A percentile compares a stretch with the other conserved stretches of the same genome.
These are phyloP conservation scores for Carex myosuroides DNA, from an alignment of 176 grass and related monocot genomes.

Conservation along the genomic window DNA sequence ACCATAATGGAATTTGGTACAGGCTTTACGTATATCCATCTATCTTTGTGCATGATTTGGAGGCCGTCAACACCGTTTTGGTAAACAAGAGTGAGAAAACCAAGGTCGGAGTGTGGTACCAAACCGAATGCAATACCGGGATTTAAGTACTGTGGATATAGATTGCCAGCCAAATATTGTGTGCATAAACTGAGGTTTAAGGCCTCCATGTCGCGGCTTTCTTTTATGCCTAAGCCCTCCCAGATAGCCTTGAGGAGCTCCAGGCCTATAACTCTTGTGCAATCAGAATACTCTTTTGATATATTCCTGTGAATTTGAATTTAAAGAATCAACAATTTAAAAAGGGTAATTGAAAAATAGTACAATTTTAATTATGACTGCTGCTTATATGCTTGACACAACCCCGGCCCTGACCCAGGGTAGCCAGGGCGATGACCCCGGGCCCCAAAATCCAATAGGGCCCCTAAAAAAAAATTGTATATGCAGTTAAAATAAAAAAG, in stretches of 20 bases:
- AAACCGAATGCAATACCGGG: constrained; percentile 22
- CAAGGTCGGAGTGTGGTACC: constrained; percentile 53
- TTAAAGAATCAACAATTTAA: not conserved
- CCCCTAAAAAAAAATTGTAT: too few relatives aligned
- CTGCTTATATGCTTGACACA: too few relatives aligned
- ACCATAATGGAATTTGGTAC: constrained; percentile 55
- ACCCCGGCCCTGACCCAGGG: too few relatives aligned
- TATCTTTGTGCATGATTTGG: constrained; percentile 37
- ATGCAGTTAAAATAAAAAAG: too few relatives aligned
- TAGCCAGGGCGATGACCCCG: too few relatives aligned
- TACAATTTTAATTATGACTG: too few relatives aligned
- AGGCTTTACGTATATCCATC: constrained; percentile 52
- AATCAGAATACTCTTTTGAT: constrained; percentile 33
- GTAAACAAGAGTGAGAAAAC: constrained; percentile 61
- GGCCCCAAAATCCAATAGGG: too few relatives aligned
- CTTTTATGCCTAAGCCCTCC: constrained; percentile 48
- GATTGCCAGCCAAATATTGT: constrained; percentile 45
- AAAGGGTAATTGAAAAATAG: not conserved
- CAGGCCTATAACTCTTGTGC: constrained; percentile 32
- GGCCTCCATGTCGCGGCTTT: constrained; percentile 13
- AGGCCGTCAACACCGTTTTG: constrained; percentile 81
- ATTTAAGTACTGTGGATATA: constrained; percentile 35
- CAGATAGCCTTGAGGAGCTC: constrained; percentile 38
- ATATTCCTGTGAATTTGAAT: constrained; percentile 28
- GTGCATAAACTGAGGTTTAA: constrained; percentile 45